A percentile compares a stretch with the other conserved stretches of the same genome.
These are phyloP conservation scores for Mycena indigotica DNA, from an alignment of 768 basidiomycete species.

Conservation along the genomic window DNA sequence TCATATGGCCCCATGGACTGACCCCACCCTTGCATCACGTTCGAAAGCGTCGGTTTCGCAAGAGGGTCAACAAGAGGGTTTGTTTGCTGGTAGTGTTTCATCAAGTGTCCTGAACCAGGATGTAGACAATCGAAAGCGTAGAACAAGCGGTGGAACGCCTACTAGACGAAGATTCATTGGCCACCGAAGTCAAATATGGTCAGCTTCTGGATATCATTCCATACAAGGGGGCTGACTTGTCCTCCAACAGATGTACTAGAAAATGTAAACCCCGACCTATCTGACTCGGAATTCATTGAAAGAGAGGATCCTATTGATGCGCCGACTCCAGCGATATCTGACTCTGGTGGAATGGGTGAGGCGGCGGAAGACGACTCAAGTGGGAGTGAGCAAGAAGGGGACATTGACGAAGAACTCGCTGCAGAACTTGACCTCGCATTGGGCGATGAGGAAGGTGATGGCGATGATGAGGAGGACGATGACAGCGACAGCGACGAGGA, in stretches of 20 bases:
- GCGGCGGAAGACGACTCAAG: conserved; percentile 62
- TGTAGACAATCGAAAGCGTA: conserved; percentile 91
- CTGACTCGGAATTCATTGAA: conserved; percentile 86
- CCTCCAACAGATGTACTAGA: conserved; percentile 76
- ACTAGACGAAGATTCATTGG: conserved; percentile 76
- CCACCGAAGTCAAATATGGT: conserved; percentile 80
- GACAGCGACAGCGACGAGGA: conserved; percentile 60
- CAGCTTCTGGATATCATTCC: conserved; percentile 18
- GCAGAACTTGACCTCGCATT: conserved; percentile 86
- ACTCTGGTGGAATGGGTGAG: conserved; percentile 53
- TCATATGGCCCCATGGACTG: conserved; percentile 95
- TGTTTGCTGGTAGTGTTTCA: too few species aligned
- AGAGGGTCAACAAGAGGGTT: conserved; percentile 82
- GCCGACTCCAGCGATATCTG: conserved; percentile 73
- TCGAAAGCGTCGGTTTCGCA: conserved; percentile 90
- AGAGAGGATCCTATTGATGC: conserved; percentile 65
- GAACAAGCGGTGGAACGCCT: conserved; percentile 91
- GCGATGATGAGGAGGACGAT: conserved; percentile 69
- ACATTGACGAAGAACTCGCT: conserved; percentile 86
- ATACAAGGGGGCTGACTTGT: conserved; percentile 1
- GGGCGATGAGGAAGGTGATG: conserved; percentile 66
- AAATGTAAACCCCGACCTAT: conserved; percentile 87
- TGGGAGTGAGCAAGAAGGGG: conserved; percentile 68
- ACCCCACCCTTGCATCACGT: conserved; percentile 91
- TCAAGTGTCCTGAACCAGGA: background rate